phyloP scores from a whole-genome alignment of 768 basidiomycete genomes.

The Hypholoma fasciculare region DNA sequence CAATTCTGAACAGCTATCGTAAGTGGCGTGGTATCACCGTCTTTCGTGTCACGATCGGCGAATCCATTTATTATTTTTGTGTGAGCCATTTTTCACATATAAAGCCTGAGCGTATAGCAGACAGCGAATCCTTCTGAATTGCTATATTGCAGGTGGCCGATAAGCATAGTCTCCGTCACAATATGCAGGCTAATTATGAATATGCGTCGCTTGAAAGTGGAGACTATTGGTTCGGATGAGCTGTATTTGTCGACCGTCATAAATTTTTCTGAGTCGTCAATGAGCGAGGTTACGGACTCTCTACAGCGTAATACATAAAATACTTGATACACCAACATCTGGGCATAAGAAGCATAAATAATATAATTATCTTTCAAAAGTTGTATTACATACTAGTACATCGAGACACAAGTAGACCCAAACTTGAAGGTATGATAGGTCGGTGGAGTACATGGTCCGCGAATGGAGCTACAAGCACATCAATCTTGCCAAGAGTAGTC shows the following conservation, averaged over 20 bases:
- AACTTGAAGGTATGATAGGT: too few species aligned
- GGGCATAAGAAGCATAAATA: too few species aligned
- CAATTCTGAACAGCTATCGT: neutral
- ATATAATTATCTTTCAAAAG: too few species aligned
- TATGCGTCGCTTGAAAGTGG: constrained; percentile 1
- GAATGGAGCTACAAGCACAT: too few species aligned
- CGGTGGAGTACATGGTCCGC: too few species aligned
- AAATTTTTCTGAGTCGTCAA: neutral
- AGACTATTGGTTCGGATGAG: neutral
- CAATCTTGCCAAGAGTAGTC: neutral
- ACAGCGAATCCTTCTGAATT: too few species aligned
- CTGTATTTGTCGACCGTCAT: constrained; percentile 3
- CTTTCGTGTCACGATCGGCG: neutral
- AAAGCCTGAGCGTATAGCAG: neutral
- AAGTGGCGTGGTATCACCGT: neutral
- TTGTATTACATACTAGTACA: too few species aligned
- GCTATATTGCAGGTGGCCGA: neutral
- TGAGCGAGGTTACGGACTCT: neutral
- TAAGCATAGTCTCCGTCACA: constrained; percentile 1
- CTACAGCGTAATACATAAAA: neutral
- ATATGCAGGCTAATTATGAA: constrained; percentile 5
- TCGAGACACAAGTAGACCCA: too few species aligned
- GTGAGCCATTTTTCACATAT: neutral
- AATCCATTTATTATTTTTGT: constrained; percentile 6
- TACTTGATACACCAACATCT: too few species aligned